Conservation (phyloP, 345 rosid species). For the Garcia nutans region DNA sequence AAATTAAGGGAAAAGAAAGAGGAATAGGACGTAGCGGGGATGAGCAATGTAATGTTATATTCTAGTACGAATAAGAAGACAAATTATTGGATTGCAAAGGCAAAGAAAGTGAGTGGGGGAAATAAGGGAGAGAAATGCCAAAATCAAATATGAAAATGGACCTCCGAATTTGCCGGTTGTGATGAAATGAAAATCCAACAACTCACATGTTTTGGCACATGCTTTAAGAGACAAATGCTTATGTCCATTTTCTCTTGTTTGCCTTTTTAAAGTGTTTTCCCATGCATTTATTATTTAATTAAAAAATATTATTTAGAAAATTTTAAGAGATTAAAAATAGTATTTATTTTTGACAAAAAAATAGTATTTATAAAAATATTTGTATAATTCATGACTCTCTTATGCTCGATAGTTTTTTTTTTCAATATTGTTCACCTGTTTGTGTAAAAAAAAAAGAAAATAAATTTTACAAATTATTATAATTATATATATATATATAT, state of each 20-base stretch:
- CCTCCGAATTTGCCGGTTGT: constrained; percentile 12
- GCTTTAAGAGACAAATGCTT: constrained; percentile 14
- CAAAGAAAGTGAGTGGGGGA: not conserved
- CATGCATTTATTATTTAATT: not conserved
- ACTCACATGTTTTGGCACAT: constrained; percentile 19
- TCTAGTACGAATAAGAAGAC: not conserved
- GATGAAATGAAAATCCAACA: too few relatives aligned
- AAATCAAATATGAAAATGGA: not conserved
- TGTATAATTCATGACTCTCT: too few relatives aligned
- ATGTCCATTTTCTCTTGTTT: constrained; percentile 10
- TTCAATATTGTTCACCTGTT: too few relatives aligned
- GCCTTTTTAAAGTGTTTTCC: not conserved
- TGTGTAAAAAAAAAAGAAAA: too few relatives aligned
- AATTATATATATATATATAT: too few relatives aligned
- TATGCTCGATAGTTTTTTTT: too few relatives aligned
- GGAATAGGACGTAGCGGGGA: not conserved
- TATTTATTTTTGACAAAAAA: too few relatives aligned
- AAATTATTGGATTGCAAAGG: not conserved
- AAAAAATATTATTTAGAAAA: too few relatives aligned
- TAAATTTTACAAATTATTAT: too few relatives aligned
- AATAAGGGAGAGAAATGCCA: constrained; percentile 4
- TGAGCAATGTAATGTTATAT: not conserved
- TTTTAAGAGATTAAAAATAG: too few relatives aligned
- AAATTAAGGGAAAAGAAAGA: not conserved
- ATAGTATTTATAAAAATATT: too few relatives aligned